A percentile compares a stretch with the other conserved stretches of the same genome.
Conservation (phyloP, 805 yeast genomes). For the Ogataea sp. region DNA sequence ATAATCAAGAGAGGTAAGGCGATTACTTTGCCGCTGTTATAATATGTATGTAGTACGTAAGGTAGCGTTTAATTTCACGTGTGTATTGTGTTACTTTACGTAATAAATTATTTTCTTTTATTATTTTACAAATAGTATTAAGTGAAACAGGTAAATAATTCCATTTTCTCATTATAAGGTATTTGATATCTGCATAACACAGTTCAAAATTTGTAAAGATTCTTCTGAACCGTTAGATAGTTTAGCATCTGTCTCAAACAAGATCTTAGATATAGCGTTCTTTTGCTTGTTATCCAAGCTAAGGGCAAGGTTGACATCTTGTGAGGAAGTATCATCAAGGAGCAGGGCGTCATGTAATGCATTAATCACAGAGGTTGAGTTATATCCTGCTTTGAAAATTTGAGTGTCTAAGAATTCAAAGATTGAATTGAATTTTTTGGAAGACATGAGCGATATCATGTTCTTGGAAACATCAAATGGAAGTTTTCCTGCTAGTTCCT, state of each 20-base stretch:
- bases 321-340: slow-evolving; percentile 16
- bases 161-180: slow-evolving; percentile 12
- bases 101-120: no score
- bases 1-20: no score
- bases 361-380: slow-evolving; percentile 20
- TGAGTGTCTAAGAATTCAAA: slow-evolving; percentile 17
- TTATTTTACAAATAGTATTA: no score
- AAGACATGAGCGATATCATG: slow-evolving; percentile 6
- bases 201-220: slow-evolving; percentile 68
- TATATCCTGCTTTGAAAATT: slow-evolving; percentile 25
- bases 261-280: slow-evolving; percentile 49
- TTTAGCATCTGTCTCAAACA: slow-evolving; percentile 70
- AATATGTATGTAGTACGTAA: no score
- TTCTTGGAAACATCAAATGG: slow-evolving; percentile 13
- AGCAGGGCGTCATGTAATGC: slow-evolving; percentile 25
- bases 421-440: slow-evolving; percentile 16
- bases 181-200: slow-evolving; percentile 45
- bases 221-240: slow-evolving; percentile 86
- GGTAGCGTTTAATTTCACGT: no score
- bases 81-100: no score
- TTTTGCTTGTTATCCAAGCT: slow-evolving; percentile 56
- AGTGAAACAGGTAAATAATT: no score
- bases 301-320: slow-evolving; percentile 32
- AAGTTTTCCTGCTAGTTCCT: slow-evolving; percentile 27
- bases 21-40: no score